Percentiles rank a stretch among this genome's conserved stretches.
These are phyloP conservation scores for Carex parvula DNA, from an alignment of 176 grass and related monocot genomes.

Conservation along the genomic window DNA sequence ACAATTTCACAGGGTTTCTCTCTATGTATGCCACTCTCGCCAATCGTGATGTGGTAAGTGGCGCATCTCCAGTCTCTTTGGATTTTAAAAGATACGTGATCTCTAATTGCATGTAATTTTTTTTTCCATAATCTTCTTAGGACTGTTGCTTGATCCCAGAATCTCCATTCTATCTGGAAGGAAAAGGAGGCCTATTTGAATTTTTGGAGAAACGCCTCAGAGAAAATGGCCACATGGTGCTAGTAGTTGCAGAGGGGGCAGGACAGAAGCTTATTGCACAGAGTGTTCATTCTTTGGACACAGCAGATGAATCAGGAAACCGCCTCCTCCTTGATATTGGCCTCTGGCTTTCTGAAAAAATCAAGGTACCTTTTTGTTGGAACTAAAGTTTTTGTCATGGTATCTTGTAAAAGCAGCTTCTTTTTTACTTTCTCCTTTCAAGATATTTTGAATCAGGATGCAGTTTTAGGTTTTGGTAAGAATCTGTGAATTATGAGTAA, in stretches of 20 bases:
- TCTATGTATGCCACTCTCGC: constrained; percentile 97
- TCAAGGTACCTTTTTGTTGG: constrained; percentile 48
- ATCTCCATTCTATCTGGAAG: constrained; percentile 93
- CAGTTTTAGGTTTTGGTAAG: background rate
- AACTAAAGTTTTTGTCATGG: background rate
- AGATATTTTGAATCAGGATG: background rate
- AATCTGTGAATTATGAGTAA: background rate
- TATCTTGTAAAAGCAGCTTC: background rate
- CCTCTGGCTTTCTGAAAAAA: constrained; percentile 82
- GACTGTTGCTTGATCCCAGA: constrained; percentile 98
- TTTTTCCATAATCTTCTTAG: constrained; percentile 28
- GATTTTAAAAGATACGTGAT: background rate
- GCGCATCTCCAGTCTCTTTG: background rate
- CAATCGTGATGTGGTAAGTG: constrained; percentile 89
- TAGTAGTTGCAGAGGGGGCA: constrained; percentile 91
- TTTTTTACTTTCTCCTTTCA: background rate
- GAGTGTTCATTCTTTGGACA: constrained; percentile 40
- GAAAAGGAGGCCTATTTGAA: constrained; percentile 81
- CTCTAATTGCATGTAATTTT: background rate
- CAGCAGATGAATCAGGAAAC: constrained; percentile 89
- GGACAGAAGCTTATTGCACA: constrained; percentile 90
- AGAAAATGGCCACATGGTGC: constrained; percentile 94
- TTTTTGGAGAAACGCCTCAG: constrained; percentile 79
- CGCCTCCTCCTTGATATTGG: constrained; percentile 87
- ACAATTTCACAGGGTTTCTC: constrained; percentile 67